phyloP scores from a whole-genome alignment of 1,139 yeast genomes.

The Meyerozyma sp. region DNA sequence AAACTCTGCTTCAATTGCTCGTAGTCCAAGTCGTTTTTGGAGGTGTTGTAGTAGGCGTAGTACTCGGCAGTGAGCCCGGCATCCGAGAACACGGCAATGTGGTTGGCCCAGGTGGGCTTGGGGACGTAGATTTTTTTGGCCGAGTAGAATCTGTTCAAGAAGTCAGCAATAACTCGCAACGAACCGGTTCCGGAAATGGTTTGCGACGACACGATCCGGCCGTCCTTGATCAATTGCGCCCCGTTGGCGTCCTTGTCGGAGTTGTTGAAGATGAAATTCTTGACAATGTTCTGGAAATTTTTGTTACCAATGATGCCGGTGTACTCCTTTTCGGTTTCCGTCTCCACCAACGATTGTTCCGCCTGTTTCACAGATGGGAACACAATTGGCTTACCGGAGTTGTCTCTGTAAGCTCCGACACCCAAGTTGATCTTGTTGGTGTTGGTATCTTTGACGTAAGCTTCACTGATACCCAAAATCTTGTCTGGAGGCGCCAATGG shows the following conservation, averaged over 20 bases:
- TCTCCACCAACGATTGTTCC: slow-evolving; percentile 31
- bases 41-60: slow-evolving; percentile 49
- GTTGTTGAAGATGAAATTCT: slow-evolving; percentile 47
- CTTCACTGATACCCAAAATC: slow-evolving; percentile 62
- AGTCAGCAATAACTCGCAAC: slow-evolving; percentile 51
- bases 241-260: slow-evolving; percentile 45
- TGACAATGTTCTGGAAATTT: slow-evolving; percentile 43
- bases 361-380: slow-evolving; percentile 47
- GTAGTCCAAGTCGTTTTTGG: slow-evolving; percentile 48
- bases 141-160: slow-evolving; percentile 43
- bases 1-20: slow-evolving; percentile 44
- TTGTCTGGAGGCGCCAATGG: slow-evolving; percentile 72
- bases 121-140: slow-evolving; percentile 50
- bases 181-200: slow-evolving; percentile 61
- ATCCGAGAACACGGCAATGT: slow-evolving; percentile 51
- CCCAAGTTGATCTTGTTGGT: slow-evolving; percentile 43
- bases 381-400: slow-evolving; percentile 42
- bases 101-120: slow-evolving; percentile 76
- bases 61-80: slow-evolving; percentile 42
- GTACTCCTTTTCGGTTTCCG: slow-evolving; percentile 52
- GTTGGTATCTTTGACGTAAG: slow-evolving; percentile 38
- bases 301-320: slow-evolving; percentile 51
- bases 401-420: slow-evolving; percentile 48
- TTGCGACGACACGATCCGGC: slow-evolving; percentile 50
- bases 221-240: slow-evolving; percentile 39